A percentile compares a stretch with the other conserved stretches of the same genome.
phyloP scores from a whole-genome alignment of 2,329 filamentous ascomycete species.

The Alternaria hordeiaustralica region DNA sequence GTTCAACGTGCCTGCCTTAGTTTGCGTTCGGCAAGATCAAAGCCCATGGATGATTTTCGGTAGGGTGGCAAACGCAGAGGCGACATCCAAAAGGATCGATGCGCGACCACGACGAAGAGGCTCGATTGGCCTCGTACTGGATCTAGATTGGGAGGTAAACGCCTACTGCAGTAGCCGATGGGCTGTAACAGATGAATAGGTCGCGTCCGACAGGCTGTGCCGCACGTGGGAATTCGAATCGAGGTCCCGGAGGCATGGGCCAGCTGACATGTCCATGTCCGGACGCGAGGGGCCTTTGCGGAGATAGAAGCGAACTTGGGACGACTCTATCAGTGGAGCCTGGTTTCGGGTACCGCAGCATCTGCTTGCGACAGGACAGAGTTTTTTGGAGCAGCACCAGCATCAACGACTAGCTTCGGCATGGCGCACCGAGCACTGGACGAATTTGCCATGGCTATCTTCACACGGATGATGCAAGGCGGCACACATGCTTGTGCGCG shows the following conservation, averaged over 20 bases:
- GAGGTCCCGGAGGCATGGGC: conserved; percentile 6
- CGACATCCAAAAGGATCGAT: neutral
- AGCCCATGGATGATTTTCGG: conserved; percentile 5
- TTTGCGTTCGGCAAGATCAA: conserved; percentile 4
- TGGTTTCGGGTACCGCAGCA: neutral
- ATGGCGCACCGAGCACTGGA: conserved; percentile 1
- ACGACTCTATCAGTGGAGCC: neutral
- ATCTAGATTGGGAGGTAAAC: neutral
- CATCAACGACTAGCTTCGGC: conserved; percentile 9
- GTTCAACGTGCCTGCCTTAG: conserved; percentile 8
- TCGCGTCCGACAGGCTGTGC: neutral
- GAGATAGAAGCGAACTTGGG: conserved; percentile 9
- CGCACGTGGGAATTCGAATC: conserved; percentile 11
- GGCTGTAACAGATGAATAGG: conserved; percentile 1
- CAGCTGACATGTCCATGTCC: neutral
- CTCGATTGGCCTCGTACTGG: conserved; percentile 2
- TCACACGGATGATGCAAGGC: neutral
- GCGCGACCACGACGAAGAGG: neutral
- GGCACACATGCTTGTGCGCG: neutral
- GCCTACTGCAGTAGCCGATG: neutral
- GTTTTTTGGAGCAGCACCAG: neutral
- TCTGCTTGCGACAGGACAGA: conserved; percentile 4
- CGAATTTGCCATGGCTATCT: neutral
- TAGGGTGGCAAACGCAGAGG: conserved; percentile 5
- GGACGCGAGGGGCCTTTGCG: neutral